A percentile compares a stretch with the other conserved stretches of the same genome.
phyloP scores from a whole-genome alignment of 495 filamentous ascomycete species.

The Aspergillus homomorphus region DNA sequence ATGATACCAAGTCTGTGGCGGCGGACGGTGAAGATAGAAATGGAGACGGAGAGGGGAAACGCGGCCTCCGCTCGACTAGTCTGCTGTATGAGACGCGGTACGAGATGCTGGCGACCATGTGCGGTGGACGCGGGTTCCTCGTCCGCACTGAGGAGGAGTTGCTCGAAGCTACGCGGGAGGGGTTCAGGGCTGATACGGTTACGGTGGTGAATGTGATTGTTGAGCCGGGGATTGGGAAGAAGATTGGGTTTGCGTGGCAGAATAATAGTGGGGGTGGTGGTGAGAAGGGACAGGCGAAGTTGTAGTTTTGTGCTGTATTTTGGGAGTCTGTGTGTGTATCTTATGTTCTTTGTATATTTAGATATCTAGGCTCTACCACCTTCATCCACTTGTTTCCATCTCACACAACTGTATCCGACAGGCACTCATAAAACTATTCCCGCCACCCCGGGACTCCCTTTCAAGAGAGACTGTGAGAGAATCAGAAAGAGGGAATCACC shows the following conservation, averaged over 20 bases:
- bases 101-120: conserved; percentile 55
- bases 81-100: conserved; percentile 58
- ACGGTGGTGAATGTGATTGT: conserved; percentile 59
- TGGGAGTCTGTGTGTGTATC: not conserved
- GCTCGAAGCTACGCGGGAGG: conserved; percentile 48
- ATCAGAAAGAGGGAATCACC: not conserved
- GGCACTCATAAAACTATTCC: no score
- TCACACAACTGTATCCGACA: no score
- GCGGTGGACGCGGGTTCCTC: conserved; percentile 54
- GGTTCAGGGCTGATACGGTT: conserved; percentile 45
- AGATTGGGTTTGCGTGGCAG: conserved; percentile 44
- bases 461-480: no score
- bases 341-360: not conserved
- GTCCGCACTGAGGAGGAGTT: conserved; percentile 55
- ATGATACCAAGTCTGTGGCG: conserved; percentile 34
- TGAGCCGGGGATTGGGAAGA: conserved; percentile 51
- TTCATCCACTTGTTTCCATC: not conserved
- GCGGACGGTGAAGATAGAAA: no score
- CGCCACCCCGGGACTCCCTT: no score
- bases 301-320: conserved; percentile 9
- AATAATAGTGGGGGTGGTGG: conserved; percentile 10
- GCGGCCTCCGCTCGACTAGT: conserved; percentile 52
- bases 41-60: conserved; percentile 30
- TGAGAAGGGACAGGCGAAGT: conserved; percentile 17
- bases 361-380: not conserved